Evolutionary conservation across 495 filamentous ascomycete genomes (phyloP).

Genomic region (Hypoxylon lenormandii): DNA sequence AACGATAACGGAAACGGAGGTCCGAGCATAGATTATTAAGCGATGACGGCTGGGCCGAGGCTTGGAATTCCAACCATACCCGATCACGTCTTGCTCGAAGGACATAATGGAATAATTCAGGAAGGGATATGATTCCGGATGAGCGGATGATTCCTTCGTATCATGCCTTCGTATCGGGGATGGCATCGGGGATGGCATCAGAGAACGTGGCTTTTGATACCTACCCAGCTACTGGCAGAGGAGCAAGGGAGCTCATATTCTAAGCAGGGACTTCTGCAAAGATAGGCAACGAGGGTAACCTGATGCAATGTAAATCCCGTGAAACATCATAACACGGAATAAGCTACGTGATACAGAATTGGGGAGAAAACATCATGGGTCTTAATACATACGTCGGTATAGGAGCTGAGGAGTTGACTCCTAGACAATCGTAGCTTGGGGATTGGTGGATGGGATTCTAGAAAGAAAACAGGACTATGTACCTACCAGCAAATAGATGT

Average conservation of each 20-base stretch:
- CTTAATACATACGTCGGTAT: conserved; percentile 1
- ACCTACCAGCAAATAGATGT: neutral
- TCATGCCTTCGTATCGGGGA: conserved; percentile 8
- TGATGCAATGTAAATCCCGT: conserved; percentile 3
- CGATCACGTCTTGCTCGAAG: conserved; percentile 1
- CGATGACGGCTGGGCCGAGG: conserved; percentile 21
- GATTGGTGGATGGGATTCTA: neutral
- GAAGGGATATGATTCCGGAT: conserved; percentile 18
- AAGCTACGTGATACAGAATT: neutral
- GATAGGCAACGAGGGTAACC: neutral
- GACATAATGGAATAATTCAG: conserved; percentile 10
- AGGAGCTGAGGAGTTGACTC: no score
- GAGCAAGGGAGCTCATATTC: conserved; percentile 1
- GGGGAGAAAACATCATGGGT: neutral
- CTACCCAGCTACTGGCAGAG: conserved; percentile 3
- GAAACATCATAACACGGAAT: neutral
- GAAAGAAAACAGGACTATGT: neutral
- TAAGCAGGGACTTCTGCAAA: neutral
- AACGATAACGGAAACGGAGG: conserved; percentile 44
- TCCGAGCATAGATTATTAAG: conserved; percentile 27
- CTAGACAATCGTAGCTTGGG: no score
- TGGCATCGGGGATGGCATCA: conserved; percentile 6
- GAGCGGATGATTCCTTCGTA: conserved; percentile 16
- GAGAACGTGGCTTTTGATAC: conserved; percentile 12
- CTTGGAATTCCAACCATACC: conserved; percentile 24